Conservation (phyloP, 148 eudicot species). For the Silene latifolia region DNA sequence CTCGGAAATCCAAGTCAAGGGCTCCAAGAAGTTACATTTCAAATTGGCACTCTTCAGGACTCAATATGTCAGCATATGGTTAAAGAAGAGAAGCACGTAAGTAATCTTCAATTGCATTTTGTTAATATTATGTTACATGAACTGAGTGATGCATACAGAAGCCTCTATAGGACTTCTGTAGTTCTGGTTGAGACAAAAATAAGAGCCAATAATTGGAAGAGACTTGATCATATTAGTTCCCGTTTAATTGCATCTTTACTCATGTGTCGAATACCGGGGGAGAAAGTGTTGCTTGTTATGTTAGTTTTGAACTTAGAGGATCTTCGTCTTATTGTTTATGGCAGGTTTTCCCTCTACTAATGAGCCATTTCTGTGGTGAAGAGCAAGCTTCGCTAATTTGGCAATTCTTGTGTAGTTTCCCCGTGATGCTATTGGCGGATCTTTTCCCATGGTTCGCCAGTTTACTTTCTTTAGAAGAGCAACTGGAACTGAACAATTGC, state of each 20-base stretch:
- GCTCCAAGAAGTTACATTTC: conserved; percentile 57
- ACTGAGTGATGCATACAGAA: background rate
- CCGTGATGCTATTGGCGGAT: conserved; percentile 60
- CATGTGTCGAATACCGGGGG: background rate
- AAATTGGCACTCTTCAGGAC: conserved; percentile 47
- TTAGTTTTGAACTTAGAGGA: background rate
- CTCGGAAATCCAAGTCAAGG: conserved; percentile 21
- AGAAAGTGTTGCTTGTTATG: background rate
- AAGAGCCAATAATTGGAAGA: background rate
- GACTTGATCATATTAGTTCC: background rate
- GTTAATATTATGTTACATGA: background rate
- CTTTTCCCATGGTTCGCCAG: conserved; percentile 72
- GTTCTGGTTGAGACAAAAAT: background rate
- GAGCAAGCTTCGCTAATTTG: conserved; percentile 88
- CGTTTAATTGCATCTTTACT: background rate
- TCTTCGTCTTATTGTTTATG: conserved; percentile 1
- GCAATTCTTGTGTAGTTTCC: conserved; percentile 79
- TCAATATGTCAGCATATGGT: conserved; percentile 70
- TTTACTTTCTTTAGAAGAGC: conserved; percentile 63
- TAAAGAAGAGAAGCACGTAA: conserved; percentile 91
- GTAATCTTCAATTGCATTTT: background rate
- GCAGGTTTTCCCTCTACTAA: conserved; percentile 81
- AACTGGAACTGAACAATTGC: conserved; percentile 41
- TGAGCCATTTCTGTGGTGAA: conserved; percentile 50
- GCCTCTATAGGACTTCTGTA: background rate